phyloP scores from a whole-genome alignment of 1,139 yeast species.

The Nakaseomyces kungkrabaensis region DNA sequence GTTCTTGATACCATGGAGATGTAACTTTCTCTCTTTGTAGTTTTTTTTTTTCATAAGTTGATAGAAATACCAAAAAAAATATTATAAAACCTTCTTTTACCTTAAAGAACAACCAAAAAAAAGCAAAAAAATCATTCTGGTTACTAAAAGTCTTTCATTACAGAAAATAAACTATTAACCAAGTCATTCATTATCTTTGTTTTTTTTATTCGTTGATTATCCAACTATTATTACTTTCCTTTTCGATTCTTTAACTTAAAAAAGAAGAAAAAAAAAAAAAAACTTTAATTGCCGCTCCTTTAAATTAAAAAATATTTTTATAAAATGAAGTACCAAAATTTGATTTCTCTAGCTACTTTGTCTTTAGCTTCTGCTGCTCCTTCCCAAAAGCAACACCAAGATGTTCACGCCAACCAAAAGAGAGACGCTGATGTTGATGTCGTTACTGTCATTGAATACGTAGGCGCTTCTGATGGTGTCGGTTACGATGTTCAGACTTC shows the following conservation, averaged over 20 bases:
- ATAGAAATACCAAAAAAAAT: too few species aligned
- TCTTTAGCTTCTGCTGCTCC: slow-evolving; percentile 22
- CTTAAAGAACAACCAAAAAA: neutral
- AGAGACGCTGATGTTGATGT: slow-evolving; percentile 29
- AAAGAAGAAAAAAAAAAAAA: neutral
- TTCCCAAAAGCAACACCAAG: slow-evolving; percentile 40
- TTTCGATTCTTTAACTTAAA: neutral
- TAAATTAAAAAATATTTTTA: neutral
- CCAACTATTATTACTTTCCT: slow-evolving; percentile 2
- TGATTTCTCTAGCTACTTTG: slow-evolving; percentile 10
- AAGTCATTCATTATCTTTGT: slow-evolving; percentile 1
- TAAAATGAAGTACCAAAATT: slow-evolving; percentile 2
- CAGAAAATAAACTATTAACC: neutral
- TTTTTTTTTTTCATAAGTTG: too few species aligned
- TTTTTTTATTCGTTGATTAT: neutral
- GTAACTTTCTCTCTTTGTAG: neutral
- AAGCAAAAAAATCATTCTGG: neutral
- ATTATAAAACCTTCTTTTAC: neutral
- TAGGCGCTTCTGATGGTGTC: slow-evolving; percentile 33
- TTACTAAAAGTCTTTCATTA: neutral
- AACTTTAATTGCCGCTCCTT: slow-evolving; percentile 5
- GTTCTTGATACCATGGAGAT: neutral
- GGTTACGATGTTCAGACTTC: slow-evolving; percentile 1
- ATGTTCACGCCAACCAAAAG: slow-evolving; percentile 31
- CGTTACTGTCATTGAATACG: slow-evolving; percentile 43